phyloP scores from a whole-genome alignment of 257 asterid species.

The Fraxinus pennsylvanica region DNA sequence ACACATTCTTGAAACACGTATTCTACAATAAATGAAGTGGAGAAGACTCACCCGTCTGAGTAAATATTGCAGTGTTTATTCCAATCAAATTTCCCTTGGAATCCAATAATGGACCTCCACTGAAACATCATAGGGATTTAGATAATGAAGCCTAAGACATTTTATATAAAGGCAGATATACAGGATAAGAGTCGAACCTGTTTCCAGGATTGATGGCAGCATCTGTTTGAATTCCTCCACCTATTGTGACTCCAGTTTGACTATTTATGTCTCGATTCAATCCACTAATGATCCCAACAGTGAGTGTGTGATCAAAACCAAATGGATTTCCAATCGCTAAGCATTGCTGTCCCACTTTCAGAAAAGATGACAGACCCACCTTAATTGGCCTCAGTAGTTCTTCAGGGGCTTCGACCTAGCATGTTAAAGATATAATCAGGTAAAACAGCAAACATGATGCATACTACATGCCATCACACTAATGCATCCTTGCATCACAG shows the following conservation, averaged over 20 bases:
- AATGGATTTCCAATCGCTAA: constrained; percentile 97
- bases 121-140: constrained; percentile 35
- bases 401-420: constrained; percentile 79
- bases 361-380: constrained; percentile 71
- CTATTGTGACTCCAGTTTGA: constrained; percentile 93
- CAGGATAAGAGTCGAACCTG: constrained; percentile 49
- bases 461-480: background rate
- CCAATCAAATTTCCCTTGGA: constrained; percentile 89
- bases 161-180: background rate
- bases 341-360: constrained; percentile 93
- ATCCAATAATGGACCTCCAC: constrained; percentile 95
- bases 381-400: constrained; percentile 78
- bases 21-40: constrained; percentile 3
- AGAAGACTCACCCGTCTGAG: constrained; percentile 69
- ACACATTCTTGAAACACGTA: constrained; percentile 11
- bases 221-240: constrained; percentile 97
- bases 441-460: background rate
- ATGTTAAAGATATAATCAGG: constrained; percentile 7
- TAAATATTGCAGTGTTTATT: constrained; percentile 93
- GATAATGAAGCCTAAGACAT: background rate
- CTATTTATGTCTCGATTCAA: constrained; percentile 89
- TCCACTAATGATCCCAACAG: constrained; percentile 95
- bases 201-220: constrained; percentile 99
- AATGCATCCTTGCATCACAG: background rate
- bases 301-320: constrained; percentile 97